Base-by-base conservation (phyloP, 2,329 filamentous ascomycete species). In the Stagonosporopsis chrysanthemi region DNA sequence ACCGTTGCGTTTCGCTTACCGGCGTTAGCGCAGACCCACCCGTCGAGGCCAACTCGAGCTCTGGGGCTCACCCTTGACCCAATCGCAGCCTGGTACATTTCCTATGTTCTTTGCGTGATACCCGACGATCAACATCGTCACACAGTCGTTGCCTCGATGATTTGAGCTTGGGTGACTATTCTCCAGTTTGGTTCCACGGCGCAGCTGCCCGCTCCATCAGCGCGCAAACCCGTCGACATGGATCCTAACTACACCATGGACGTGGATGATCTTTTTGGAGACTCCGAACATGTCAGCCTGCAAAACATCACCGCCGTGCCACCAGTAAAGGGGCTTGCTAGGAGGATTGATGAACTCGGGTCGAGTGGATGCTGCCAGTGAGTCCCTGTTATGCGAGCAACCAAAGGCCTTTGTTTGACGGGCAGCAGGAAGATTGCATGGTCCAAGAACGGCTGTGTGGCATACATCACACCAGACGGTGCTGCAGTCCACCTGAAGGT, bases 401-500 rank as follows among this genome's bases (percentile, higher is more conserved):
- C 11, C 11, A 11, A 33, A n/a, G 12, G 33, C 17, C 14, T n/a
- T 8, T 8, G 6, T 15, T n/a, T 51, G 24, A 69, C 44, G 28
- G 6, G 36, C 22, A 17, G 23, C 56, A 96, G 92, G 73, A 87
- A 86, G 63, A 84, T 97, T 51, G 88, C 90, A 28, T 98, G 94
- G 93, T 97, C 94, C 11, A 92, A 88, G 68, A 85, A 87, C 59
- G 94, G 94, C 40, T 92, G 89, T 58, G 91, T 98, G 64, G 93
- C 93, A 26, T 89, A 88, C 51, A 89, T 98, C 64, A 85, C 88
- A 19, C 79, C 85, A 15, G 89, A 93, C 76, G 90, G 90, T 26
- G 83, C 84, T 44, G 83, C 82, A 14, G 80, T 97, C 49, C 87
- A 90, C 70, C 82, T 96, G 42, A 87, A 88, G 57, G 88, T 91